Conservation (phyloP, 1,284 basidiomycete genomes). For the Tremellales sp. region DNA sequence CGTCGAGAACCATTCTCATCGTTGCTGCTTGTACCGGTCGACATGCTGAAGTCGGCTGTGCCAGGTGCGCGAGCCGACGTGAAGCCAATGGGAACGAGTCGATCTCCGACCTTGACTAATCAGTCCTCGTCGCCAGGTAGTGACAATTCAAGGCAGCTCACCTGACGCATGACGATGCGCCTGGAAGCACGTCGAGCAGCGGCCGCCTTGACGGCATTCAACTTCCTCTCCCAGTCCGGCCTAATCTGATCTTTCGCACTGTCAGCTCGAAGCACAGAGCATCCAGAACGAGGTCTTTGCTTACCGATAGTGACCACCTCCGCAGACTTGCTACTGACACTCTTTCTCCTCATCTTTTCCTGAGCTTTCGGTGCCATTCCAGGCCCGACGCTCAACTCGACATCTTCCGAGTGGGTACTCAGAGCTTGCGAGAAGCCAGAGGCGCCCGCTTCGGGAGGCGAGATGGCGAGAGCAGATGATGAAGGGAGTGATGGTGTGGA, state of each 20-base stretch:
- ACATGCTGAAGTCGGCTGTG: constrained; percentile 43
- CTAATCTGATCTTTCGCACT: constrained; percentile 71
- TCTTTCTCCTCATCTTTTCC: constrained; percentile 48
- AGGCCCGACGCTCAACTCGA: constrained; percentile 25
- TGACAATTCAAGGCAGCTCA: constrained; percentile 9
- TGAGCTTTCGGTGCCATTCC: constrained; percentile 36
- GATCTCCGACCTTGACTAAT: constrained; percentile 75
- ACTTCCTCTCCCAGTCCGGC: constrained; percentile 90
- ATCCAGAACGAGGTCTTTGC: constrained; percentile 25
- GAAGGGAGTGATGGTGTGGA: constrained; percentile 6
- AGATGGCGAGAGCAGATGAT: constrained; percentile 29
- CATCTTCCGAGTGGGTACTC: constrained; percentile 20
- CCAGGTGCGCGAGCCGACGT: constrained; percentile 54
- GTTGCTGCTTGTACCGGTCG: constrained; percentile 10
- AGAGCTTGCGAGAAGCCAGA: constrained; percentile 32
- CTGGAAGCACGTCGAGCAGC: constrained; percentile 86
- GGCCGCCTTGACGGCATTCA: constrained; percentile 80
- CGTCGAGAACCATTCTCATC: constrained; percentile 18
- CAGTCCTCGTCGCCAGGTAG: background rate
- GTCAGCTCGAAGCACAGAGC: background rate
- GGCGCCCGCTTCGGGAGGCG: constrained; percentile 63
- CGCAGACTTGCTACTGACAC: constrained; percentile 49
- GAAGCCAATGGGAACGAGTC: constrained; percentile 92
- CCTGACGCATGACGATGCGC: constrained; percentile 94
- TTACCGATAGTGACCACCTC: constrained; percentile 87